A percentile compares a stretch with the other conserved stretches of the same genome.
These are phyloP conservation scores for Phycomyces nitens DNA, from an alignment of 192 early-diverging fungal species.

Conservation along the genomic window DNA sequence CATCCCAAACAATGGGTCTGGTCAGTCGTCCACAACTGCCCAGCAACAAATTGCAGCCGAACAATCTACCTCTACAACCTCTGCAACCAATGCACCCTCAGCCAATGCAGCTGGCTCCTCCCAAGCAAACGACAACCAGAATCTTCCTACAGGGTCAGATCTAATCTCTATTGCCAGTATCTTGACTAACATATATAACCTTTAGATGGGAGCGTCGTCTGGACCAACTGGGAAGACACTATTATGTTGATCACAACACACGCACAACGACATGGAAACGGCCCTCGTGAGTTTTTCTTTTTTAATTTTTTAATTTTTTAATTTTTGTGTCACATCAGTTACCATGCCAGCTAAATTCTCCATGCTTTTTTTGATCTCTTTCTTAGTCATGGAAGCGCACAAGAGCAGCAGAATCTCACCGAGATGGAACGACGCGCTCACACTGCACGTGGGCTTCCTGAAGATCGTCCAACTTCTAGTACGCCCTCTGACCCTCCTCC, in stretches of 20 bases:
- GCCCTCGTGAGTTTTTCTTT: slow-evolving; percentile 31
- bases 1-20: too few relatives aligned
- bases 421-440: slow-evolving; percentile 74
- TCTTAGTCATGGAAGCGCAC: slow-evolving; percentile 27
- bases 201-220: slow-evolving; percentile 94
- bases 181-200: too few relatives aligned
- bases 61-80: slow-evolving; percentile 1
- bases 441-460: slow-evolving; percentile 79
- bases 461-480: slow-evolving; percentile 38
- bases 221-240: slow-evolving; percentile 87
- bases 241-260: slow-evolving; percentile 96
- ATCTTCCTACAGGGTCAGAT: slow-evolving; percentile 24
- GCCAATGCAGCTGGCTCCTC: background rate
- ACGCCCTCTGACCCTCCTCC: background rate
- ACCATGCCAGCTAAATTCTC: slow-evolving; percentile 37
- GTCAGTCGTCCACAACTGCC: too few relatives aligned
- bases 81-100: slow-evolving; percentile 1
- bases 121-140: slow-evolving; percentile 4
- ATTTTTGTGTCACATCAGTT: slow-evolving; percentile 75
- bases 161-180: slow-evolving; percentile 3
- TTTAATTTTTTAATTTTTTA: background rate
- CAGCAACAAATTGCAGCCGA: background rate
- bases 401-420: slow-evolving; percentile 51
- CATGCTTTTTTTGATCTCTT: slow-evolving; percentile 12
- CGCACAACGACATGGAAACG: slow-evolving; percentile 91